Evolutionary conservation across 345 rosid genomes (phyloP), one percentile per base, ranked within the genome.

Genomic region (Populus alba): DNA sequence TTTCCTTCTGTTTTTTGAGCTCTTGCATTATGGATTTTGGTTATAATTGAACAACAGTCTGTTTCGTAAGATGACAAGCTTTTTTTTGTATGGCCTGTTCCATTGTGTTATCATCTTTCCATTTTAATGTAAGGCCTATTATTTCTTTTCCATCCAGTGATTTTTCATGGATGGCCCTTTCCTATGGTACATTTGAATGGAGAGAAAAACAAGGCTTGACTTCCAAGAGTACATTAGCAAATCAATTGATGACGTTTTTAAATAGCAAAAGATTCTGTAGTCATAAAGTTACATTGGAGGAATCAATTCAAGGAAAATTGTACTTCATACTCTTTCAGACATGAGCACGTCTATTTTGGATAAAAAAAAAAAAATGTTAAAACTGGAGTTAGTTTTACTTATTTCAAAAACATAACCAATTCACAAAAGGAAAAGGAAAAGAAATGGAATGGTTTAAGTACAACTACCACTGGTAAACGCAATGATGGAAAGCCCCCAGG

Each of bases 381-480:
- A 37, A 67, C 13, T 35, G 6, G n/a, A 37, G 45, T 10, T 67
- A 31, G 43, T 20, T 67, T 29, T 35, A 38, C 15, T 57, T 29
- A 38, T 38, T 67, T 16, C 16, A 35, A 67, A 61, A 7, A 39
- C 18, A n/a, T 25, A 39, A 47, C 6, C 72, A 45, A 15, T 41
- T 63, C 57, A 71, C 16, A 63, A 38, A 27, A 17, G 29, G 75
- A 31, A 41, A 73, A 61, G 49, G 25, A n/a, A 72, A 62, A 25
- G 63, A 17, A 66, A 49, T 15, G 13, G 13, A 71, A 53, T 16
- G 45, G 75, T 68, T 71, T 43, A 63, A 76, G 85, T 81, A 88
- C 84, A 83, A 89, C 88, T 91, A 97, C 99, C 97, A 88, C 90
- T 68, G 99, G 99, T 77, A 97, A 86, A 59, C 76, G 98, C 72